Evolutionary conservation across 768 basidiomycete species (phyloP), one percentile per base, ranked within the genome.

Genomic region (Boletus subcaerulescens): DNA sequence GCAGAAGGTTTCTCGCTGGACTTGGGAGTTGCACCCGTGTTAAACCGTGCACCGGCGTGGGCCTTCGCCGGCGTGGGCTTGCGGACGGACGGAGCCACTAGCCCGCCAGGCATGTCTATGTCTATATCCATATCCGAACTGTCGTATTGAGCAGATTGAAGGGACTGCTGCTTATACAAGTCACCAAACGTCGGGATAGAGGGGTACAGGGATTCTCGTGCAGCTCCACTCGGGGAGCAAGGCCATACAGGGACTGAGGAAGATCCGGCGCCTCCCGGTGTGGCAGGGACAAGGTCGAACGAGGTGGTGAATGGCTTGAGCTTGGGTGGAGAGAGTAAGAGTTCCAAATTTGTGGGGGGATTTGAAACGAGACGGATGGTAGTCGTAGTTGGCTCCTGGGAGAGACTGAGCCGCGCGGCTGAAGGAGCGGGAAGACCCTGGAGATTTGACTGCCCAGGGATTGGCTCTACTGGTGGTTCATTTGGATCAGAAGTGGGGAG

Each of bases 241-340:
- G 80, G 77, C 75, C 79, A 78, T 58, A 73, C 65, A 46, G 68
- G 66, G 15, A 70, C 60, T 1, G 62, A 12, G 29, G 52, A 7
- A 56, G 59, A 45, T 43, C 45, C 61, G 13, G 58, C 43, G 4
- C 55, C 64, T 5, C 68, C 62, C 0, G 85, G 88, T 43, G 82
- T 85, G 22, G 76, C 81, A 58, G 86, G 74, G 18, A 80, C 77
- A 29, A 91, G 74, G 57, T 91, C 87, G 59, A 89, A 91, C 11
- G 76, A 75, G 3, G 88, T 87, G 44, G 79, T 71, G 63, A 86
- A 84, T 0, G 88, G 83, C 58, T 80, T 77, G 4, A 92, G 77
- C 49, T 78, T 80, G 0, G 89, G 89, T 0, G 89, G 89, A 32
- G 71, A 75, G 13, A 66, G 47, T 36, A 51, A 62, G 56, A 56